Evolutionary conservation across 2,329 filamentous ascomycete species (phyloP).

Genomic region (Pyrenochaeta sp.): DNA sequence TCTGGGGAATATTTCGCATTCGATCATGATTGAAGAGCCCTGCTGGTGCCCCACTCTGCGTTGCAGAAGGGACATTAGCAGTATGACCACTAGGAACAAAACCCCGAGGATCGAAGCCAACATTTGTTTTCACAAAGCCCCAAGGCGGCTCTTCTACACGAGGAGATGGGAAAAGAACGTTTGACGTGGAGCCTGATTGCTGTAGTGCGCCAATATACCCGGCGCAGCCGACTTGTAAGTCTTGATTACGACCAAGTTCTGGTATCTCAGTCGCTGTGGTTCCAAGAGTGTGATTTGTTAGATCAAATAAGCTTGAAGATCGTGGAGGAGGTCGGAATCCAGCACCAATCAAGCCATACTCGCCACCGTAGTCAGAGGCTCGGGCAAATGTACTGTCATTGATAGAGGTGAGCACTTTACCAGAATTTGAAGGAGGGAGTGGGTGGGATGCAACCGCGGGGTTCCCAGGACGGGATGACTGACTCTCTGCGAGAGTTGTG

Average conservation of each 20-base stretch:
- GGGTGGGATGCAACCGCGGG: not conserved
- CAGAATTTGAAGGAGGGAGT: not conserved
- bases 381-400: not conserved
- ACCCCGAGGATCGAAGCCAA: not conserved
- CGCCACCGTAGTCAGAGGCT: not conserved
- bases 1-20: not conserved
- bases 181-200: not conserved
- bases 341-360: not conserved
- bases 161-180: conserved; percentile 14
- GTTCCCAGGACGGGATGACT: not conserved
- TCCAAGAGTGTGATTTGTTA: not conserved
- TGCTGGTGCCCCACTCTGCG: not conserved
- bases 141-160: conserved; percentile 4
- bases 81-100: not conserved
- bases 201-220: not conserved
- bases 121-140: not conserved
- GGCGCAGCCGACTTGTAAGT: too few relatives aligned
- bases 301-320: not conserved
- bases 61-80: not conserved
- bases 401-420: not conserved
- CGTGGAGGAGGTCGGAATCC: not conserved
- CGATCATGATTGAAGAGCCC: not conserved
- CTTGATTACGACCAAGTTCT: not conserved
- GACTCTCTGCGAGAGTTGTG: not conserved
- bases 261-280: not conserved